Conservation (phyloP, 352 stramenopile species). For the Saprolegnia parasitica region DNA sequence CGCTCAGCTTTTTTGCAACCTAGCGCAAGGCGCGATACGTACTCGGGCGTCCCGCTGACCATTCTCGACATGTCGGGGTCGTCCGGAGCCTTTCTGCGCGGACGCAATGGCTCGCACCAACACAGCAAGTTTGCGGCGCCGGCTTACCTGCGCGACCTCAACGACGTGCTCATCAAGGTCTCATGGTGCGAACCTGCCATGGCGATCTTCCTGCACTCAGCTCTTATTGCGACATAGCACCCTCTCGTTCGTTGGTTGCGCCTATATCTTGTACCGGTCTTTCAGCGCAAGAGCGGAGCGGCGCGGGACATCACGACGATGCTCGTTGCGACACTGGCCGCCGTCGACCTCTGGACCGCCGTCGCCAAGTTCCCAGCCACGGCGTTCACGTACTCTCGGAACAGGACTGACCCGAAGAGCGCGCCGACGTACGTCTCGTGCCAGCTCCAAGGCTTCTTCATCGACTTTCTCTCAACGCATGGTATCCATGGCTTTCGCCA, state of each 20-base stretch:
- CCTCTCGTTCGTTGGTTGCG: slow-evolving; percentile 18
- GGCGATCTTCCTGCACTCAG: neutral
- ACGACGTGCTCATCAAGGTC: slow-evolving; percentile 2
- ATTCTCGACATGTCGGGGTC: neutral
- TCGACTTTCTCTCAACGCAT: slow-evolving; percentile 16
- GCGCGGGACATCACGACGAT: slow-evolving; percentile 15
- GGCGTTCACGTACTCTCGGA: neutral
- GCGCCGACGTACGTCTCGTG: slow-evolving; percentile 2
- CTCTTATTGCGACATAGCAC: slow-evolving; percentile 2
- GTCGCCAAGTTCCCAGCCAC: slow-evolving; percentile 18
- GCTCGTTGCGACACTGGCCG: slow-evolving; percentile 19
- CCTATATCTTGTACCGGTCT: slow-evolving; percentile 20
- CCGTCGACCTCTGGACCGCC: slow-evolving; percentile 3
- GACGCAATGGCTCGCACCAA: neutral
- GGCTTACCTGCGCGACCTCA: neutral
- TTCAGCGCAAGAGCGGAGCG: neutral
- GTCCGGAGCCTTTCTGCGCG: neutral
- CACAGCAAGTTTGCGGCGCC: neutral
- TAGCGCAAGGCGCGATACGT: neutral
- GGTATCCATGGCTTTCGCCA: neutral
- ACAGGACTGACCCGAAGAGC: neutral
- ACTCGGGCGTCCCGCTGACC: neutral
- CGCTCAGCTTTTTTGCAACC: neutral
- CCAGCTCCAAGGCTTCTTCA: slow-evolving; percentile 25
- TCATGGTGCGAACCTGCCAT: neutral